Percentiles rank a stretch among this genome's conserved stretches.
Evolutionary conservation across 2,329 filamentous ascomycete genomes (phyloP).

Genomic region (Ophiobolus disseminans): DNA sequence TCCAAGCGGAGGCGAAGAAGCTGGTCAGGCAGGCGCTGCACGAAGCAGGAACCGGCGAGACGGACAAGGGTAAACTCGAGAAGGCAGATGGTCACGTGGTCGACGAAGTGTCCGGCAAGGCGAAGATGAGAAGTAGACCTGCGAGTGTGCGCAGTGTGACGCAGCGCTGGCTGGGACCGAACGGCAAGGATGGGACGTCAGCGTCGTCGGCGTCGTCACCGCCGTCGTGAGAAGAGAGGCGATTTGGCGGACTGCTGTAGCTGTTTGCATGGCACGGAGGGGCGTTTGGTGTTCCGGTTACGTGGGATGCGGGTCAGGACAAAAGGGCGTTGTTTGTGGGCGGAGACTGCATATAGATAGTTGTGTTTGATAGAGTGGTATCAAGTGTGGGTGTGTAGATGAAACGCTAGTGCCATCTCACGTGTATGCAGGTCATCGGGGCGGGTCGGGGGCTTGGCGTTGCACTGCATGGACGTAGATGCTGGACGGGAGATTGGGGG

Average conservation of each 20-base stretch:
- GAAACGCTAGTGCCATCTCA: too few relatives aligned
- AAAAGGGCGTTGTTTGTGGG: too few relatives aligned
- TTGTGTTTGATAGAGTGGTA: too few relatives aligned
- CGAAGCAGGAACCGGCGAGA: conserved; percentile 19
- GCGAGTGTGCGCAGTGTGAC: conserved; percentile 22
- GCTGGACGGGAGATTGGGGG: too few relatives aligned
- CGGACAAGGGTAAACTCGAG: neutral
- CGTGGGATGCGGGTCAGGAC: too few relatives aligned
- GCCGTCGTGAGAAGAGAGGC: conserved; percentile 2
- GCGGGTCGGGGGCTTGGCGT: too few relatives aligned
- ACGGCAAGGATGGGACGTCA: conserved; percentile 14
- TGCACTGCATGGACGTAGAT: too few relatives aligned
- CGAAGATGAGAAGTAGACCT: conserved; percentile 18
- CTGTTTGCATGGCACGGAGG: too few relatives aligned
- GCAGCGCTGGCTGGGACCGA: conserved; percentile 15
- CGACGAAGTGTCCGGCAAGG: conserved; percentile 1
- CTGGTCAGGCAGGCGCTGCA: conserved; percentile 48
- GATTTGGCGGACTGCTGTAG: neutral
- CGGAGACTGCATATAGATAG: too few relatives aligned
- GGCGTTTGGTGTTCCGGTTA: too few relatives aligned
- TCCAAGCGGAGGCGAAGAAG: conserved; percentile 55
- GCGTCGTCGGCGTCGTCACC: conserved; percentile 8
- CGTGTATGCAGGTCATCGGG: too few relatives aligned
- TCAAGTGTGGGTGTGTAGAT: too few relatives aligned
- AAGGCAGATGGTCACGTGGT: neutral